These are phyloP conservation scores for Dalbergia cochinchinensis DNA, from an alignment of 306 rosid genomes.

Conservation along the genomic window DNA sequence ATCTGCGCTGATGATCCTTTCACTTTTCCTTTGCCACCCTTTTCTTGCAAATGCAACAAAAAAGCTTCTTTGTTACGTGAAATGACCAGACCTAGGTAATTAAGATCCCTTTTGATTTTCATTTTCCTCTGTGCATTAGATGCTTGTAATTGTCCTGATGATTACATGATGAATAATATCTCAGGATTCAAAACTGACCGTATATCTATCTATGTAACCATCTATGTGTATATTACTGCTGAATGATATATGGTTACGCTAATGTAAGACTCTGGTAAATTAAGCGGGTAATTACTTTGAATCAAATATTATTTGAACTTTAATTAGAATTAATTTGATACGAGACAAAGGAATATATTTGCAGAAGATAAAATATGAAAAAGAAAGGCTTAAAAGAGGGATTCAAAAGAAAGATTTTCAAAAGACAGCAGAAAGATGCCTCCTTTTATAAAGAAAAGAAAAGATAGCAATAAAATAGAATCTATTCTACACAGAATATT, in stretches of 20 bases:
- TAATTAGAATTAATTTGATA: constrained; percentile 2
- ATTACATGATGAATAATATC: no score
- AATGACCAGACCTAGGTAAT: constrained; percentile 15
- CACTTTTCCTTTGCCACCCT: constrained; percentile 8
- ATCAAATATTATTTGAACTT: not conserved
- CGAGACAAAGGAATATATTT: constrained; percentile 24
- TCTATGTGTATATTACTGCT: not conserved
- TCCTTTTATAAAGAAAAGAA: constrained; percentile 64
- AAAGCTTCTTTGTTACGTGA: constrained; percentile 31
- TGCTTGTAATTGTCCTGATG: no score
- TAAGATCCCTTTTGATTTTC: not conserved
- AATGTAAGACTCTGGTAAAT: not conserved
- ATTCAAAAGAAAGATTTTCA: constrained; percentile 47
- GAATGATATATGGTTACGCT: not conserved
- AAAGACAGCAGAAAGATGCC: constrained; percentile 63
- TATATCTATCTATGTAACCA: no score
- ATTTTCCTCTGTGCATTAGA: no score
- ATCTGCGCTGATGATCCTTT: constrained; percentile 13
- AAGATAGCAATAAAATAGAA: constrained; percentile 62
- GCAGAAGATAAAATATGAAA: constrained; percentile 34
- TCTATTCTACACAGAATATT: constrained; percentile 61
- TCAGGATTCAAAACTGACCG: not conserved
- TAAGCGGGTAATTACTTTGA: not conserved
- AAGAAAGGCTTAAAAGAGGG: constrained; percentile 31
- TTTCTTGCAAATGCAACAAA: not conserved